Evolutionary conservation across 495 filamentous ascomycete species (phyloP).

Genomic region (Penicillium roqueforti): DNA sequence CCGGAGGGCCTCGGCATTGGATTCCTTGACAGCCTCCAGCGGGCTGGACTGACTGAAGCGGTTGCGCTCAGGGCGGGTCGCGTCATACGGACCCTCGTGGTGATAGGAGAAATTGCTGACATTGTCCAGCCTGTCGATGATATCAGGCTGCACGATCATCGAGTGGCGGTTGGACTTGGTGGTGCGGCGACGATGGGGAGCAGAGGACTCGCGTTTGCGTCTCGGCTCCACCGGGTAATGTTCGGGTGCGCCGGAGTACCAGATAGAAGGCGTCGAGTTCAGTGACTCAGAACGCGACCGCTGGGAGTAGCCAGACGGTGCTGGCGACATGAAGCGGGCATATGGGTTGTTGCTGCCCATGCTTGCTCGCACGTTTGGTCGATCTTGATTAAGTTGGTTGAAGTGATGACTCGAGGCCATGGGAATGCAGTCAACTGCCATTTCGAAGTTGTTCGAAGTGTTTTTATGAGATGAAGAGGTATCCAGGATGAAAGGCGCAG

Average conservation of each 20-base stretch:
- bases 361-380: conserved; percentile 9
- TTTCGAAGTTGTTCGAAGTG: not conserved
- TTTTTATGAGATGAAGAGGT: not conserved
- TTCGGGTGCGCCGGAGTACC: conserved; percentile 30
- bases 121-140: conserved; percentile 75
- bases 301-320: conserved; percentile 22
- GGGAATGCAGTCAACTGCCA: conserved; percentile 21
- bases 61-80: conserved; percentile 70
- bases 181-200: conserved; percentile 16
- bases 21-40: conserved; percentile 67
- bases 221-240: conserved; percentile 32
- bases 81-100: conserved; percentile 91
- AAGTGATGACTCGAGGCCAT: conserved; percentile 26
- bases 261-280: conserved; percentile 20
- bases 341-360: conserved; percentile 39
- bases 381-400: conserved; percentile 11
- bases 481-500: not conserved
- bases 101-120: conserved; percentile 64
- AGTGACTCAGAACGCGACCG: conserved; percentile 31
- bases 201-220: conserved; percentile 18
- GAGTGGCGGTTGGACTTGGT: conserved; percentile 51
- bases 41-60: conserved; percentile 58
- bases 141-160: conserved; percentile 65
- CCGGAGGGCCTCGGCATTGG: conserved; percentile 71
- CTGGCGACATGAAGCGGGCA: conserved; percentile 31